Evolutionary conservation across 176 grass and related monocot genomes (phyloP).

Genomic region (Oryza coarctata): DNA sequence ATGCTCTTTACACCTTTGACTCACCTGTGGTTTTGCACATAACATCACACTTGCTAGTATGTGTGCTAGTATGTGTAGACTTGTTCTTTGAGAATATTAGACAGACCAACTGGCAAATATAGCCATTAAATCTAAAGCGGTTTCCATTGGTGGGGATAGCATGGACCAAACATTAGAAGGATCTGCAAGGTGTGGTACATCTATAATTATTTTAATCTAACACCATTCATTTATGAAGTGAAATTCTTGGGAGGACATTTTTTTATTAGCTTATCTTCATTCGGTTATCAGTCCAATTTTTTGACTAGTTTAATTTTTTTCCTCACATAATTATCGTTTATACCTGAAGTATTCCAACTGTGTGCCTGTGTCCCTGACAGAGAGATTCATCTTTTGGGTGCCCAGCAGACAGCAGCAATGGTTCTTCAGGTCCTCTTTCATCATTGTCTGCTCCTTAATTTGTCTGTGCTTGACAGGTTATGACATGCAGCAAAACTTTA

Average conservation of each 20-base stretch:
- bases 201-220: not conserved
- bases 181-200: conserved; percentile 50
- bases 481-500: conserved; percentile 56
- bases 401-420: conserved; percentile 55
- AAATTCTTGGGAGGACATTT: not conserved
- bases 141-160: conserved; percentile 39
- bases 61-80: too few relatives aligned
- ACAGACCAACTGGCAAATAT: conserved; percentile 52
- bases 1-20: conserved; percentile 74
- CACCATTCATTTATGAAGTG: not conserved
- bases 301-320: not conserved
- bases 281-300: not conserved
- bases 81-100: conserved; percentile 73
- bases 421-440: conserved; percentile 72
- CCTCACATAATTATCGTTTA: conserved; percentile 27
- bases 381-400: conserved; percentile 62
- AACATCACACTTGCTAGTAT: conserved; percentile 51
- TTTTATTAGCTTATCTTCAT: conserved; percentile 17
- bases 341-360: conserved; percentile 41
- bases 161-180: conserved; percentile 51
- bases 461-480: conserved; percentile 73
- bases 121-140: conserved; percentile 68
- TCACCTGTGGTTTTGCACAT: conserved; percentile 54
- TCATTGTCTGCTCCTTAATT: conserved; percentile 78
- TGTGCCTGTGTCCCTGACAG: conserved; percentile 35